Evolutionary conservation across 1,139 yeast genomes (phyloP).

Genomic region (Kodamaea anthophila): DNA sequence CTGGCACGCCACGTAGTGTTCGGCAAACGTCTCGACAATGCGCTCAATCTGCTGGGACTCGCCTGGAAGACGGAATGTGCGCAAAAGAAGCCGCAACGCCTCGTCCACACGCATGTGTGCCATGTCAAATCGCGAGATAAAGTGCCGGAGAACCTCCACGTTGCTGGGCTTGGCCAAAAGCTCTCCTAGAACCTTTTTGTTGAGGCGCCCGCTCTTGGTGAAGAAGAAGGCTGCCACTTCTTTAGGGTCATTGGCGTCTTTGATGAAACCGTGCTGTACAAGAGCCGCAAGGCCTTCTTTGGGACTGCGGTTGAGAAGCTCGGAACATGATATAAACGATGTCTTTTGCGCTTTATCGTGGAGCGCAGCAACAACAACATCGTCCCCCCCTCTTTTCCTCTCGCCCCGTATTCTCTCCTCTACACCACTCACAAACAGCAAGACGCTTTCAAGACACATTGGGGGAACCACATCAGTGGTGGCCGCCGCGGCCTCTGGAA

Average conservation of each 20-base stretch:
- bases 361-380: constrained; percentile 20
- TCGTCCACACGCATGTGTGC: constrained; percentile 80
- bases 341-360: constrained; percentile 56
- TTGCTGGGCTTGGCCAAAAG: constrained; percentile 73
- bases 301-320: constrained; percentile 71
- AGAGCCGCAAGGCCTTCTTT: constrained; percentile 64
- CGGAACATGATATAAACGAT: constrained; percentile 69
- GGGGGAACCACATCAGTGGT: constrained; percentile 92
- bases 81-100: constrained; percentile 76
- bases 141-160: constrained; percentile 51
- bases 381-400: constrained; percentile 18
- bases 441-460: constrained; percentile 80
- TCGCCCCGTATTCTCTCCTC: constrained; percentile 45
- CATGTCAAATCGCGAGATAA: constrained; percentile 71
- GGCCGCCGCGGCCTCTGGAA: constrained; percentile 70
- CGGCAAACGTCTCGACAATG: constrained; percentile 81
- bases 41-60: constrained; percentile 96
- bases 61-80: constrained; percentile 89
- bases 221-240: constrained; percentile 74
- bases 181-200: constrained; percentile 85
- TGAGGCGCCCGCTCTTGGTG: constrained; percentile 72
- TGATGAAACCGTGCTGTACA: constrained; percentile 58
- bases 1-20: constrained; percentile 65
- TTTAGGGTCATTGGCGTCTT: constrained; percentile 42
- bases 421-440: constrained; percentile 65